These are phyloP conservation scores for Solanum tarapatanum DNA, from an alignment of 257 asterid species.

Conservation along the genomic window DNA sequence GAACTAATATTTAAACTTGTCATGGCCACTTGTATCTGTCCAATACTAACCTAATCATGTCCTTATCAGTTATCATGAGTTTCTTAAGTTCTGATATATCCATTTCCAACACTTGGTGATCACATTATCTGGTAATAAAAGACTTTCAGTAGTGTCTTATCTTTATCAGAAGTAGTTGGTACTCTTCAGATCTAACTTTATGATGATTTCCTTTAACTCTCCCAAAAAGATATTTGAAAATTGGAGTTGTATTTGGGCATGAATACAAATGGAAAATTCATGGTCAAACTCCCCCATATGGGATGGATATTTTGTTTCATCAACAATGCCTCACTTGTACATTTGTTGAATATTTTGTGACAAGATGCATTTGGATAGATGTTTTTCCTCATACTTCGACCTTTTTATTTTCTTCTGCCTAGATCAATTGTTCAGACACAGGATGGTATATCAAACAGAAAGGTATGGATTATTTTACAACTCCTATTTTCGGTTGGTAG, in stretches of 20 bases:
- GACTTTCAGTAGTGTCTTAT: background rate
- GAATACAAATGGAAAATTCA: too few relatives aligned
- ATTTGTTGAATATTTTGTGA: background rate
- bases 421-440: slow-evolving; percentile 14
- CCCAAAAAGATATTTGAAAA: too few relatives aligned
- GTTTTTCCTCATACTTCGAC: background rate
- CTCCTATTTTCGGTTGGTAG: background rate
- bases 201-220: too few relatives aligned
- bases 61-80: background rate
- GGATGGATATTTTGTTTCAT: background rate
- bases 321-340: background rate
- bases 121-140: background rate
- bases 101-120: background rate
- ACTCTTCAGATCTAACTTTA: background rate
- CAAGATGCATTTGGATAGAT: background rate
- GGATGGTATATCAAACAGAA: background rate
- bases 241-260: too few relatives aligned
- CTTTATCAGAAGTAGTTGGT: background rate
- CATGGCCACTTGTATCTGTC: background rate
- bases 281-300: background rate
- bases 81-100: background rate
- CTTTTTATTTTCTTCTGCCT: background rate
- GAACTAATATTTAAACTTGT: background rate
- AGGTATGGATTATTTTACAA: slow-evolving; percentile 10
- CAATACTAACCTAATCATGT: background rate